A percentile compares a stretch with the other conserved stretches of the same genome.
phyloP scores from a whole-genome alignment of 805 yeast species.

The Saccharomycopsis javanensis region DNA sequence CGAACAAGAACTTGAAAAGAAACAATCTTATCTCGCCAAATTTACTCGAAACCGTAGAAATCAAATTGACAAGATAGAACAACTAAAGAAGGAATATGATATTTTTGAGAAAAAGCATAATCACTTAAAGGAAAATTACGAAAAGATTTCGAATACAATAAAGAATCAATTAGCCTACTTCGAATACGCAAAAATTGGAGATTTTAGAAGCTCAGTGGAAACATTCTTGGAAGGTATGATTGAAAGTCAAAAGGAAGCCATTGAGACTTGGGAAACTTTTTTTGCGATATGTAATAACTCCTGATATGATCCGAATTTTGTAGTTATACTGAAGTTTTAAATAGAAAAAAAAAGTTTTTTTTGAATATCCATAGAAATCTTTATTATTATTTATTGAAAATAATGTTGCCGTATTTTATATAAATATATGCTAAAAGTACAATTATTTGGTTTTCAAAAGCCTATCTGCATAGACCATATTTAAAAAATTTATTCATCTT shows the following conservation, averaged over 20 bases:
- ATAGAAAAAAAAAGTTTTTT: too few relatives aligned
- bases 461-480: not conserved
- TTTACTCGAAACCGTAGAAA: constrained; percentile 34
- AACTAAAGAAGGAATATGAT: constrained; percentile 49
- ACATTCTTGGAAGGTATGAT: constrained; percentile 82
- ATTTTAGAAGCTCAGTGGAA: constrained; percentile 83
- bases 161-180: constrained; percentile 56
- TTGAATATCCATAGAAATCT: too few relatives aligned
- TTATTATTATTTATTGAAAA: not conserved
- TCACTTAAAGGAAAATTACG: constrained; percentile 49
- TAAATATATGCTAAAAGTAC: not conserved
- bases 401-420: not conserved
- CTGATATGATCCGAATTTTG: not conserved
- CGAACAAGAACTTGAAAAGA: constrained; percentile 40
- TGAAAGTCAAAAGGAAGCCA: constrained; percentile 87
- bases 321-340: not conserved
- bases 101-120: constrained; percentile 43
- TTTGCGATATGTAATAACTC: constrained; percentile 38
- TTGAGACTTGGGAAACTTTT: constrained; percentile 83
- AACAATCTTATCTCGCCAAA: constrained; percentile 38
- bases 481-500: not conserved
- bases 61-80: constrained; percentile 54
- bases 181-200: constrained; percentile 68
- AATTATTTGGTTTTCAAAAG: not conserved
- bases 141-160: constrained; percentile 54